Base-by-base conservation (phyloP, 2,329 filamentous ascomycete species). In the Aspergillus fumigatiaffinis region DNA sequence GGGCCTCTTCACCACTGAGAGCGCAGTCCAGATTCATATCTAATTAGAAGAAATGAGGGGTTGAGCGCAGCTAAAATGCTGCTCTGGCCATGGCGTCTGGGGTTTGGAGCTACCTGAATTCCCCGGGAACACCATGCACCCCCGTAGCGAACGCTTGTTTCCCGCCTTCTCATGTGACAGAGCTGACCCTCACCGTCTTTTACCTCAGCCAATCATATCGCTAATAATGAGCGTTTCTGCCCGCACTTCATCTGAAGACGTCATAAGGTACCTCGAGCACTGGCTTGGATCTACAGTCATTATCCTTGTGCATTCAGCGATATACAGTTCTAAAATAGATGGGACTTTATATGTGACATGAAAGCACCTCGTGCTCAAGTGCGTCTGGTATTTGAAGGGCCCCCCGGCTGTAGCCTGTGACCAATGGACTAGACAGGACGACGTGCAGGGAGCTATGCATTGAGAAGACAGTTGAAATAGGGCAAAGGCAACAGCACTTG, bases 111-210 rank as follows among this genome's bases (percentile, higher is more conserved):
- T 38, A 38, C 5, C 14, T 38, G 14, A 38, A 7, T 38, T 38
- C 32, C 5, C 32, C 5, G 6, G 32, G 5, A 38, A 17, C 32
- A 38, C 32, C 32, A 38, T 17, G 32, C 17, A 6, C 32, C 32
- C 32, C 32, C 14, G 23, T 47, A 21, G 7, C 21, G 23, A 23
- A 26, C 21, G 44, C 21, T 38, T 47, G 52, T n/a, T 10, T 49
- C 53, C 47, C 54, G 25, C 56, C 56, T 52, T 35, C 60, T 62
- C 60, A 62, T 62, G 60, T 62, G 58, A 62, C 60, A 55, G n/a
- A 20, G n/a, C 9, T 20, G 41, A 41, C 6, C 14, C n/a, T 23
- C 55, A 54, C 38, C 55, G 49, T 21, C 56, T 55, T 51, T 42
- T 21, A 10, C 21, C 10, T 23, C 21, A 23, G 14, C 44, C 21